These are phyloP conservation scores for Striga asiatica DNA, from an alignment of 257 asterid genomes.

Conservation along the genomic window DNA sequence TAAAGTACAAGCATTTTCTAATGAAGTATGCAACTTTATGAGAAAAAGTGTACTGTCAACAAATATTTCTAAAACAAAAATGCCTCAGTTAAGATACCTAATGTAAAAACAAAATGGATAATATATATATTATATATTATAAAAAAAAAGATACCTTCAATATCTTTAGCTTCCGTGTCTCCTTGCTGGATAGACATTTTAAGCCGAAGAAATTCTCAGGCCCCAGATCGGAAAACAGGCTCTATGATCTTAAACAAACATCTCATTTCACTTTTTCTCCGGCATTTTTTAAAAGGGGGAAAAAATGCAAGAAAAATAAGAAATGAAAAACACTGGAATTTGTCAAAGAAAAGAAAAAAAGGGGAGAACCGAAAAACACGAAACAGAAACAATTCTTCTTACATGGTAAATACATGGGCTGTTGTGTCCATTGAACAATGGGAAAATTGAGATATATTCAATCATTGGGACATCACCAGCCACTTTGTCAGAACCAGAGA, in stretches of 20 bases:
- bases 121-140: too few species aligned
- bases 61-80: too few species aligned
- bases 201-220: slow-evolving; percentile 12
- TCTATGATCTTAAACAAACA: slow-evolving; percentile 17
- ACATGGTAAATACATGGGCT: slow-evolving; percentile 17
- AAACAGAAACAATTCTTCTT: slow-evolving; percentile 12
- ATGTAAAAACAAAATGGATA: too few species aligned
- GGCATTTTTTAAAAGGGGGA: slow-evolving; percentile 9
- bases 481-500: slow-evolving; percentile 19
- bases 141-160: slow-evolving; percentile 16
- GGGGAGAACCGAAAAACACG: background rate
- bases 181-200: slow-evolving; percentile 34
- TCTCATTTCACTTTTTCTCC: slow-evolving; percentile 13
- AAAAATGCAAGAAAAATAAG: background rate
- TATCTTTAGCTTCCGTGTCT: slow-evolving; percentile 18
- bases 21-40: too few species aligned
- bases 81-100: too few species aligned
- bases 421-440: background rate
- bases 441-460: background rate
- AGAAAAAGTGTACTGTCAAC: too few species aligned
- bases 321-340: background rate
- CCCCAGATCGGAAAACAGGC: slow-evolving; percentile 19
- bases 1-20: too few species aligned
- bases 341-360: background rate
- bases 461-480: slow-evolving; percentile 13